Conservation (phyloP, 495 filamentous ascomycete genomes). For the Talaromyces adpressus region DNA sequence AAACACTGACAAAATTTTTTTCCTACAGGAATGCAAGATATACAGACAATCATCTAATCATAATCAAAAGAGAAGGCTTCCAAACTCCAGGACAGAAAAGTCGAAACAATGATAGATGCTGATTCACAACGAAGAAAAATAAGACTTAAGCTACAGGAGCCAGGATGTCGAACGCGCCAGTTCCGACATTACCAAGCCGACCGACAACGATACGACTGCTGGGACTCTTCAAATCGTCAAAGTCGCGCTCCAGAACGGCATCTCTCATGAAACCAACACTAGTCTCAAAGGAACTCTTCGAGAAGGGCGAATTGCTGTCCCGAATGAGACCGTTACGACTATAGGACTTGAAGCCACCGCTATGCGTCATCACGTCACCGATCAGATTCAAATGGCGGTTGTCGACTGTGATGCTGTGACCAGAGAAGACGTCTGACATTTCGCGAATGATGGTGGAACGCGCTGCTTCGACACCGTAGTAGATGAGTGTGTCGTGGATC, state of each 20-base stretch:
- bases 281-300: constrained; percentile 99
- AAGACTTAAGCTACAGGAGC: constrained; percentile 47
- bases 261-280: constrained; percentile 89
- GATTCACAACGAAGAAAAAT: not conserved
- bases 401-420: constrained; percentile 92
- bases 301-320: constrained; percentile 76
- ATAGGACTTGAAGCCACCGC: constrained; percentile 81
- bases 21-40: constrained; percentile 9
- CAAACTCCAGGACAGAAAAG: not conserved
- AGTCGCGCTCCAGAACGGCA: constrained; percentile 81
- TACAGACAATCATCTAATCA: constrained; percentile 14
- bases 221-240: constrained; percentile 79
- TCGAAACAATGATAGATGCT: constrained; percentile 1
- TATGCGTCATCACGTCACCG: constrained; percentile 91
- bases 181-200: constrained; percentile 72
- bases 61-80: constrained; percentile 8
- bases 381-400: constrained; percentile 91
- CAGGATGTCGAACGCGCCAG: constrained; percentile 86
- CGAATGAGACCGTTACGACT: constrained; percentile 77
- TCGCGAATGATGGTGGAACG: constrained; percentile 81
- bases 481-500: constrained; percentile 70
- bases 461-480: constrained; percentile 91
- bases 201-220: constrained; percentile 86
- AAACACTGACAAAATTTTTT: constrained; percentile 4
- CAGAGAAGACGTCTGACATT: constrained; percentile 77